Percentiles rank a stretch among this genome's conserved stretches.
Conservation (phyloP, 2,329 filamentous ascomycete species). For the Aureobasidium subglaciale region DNA sequence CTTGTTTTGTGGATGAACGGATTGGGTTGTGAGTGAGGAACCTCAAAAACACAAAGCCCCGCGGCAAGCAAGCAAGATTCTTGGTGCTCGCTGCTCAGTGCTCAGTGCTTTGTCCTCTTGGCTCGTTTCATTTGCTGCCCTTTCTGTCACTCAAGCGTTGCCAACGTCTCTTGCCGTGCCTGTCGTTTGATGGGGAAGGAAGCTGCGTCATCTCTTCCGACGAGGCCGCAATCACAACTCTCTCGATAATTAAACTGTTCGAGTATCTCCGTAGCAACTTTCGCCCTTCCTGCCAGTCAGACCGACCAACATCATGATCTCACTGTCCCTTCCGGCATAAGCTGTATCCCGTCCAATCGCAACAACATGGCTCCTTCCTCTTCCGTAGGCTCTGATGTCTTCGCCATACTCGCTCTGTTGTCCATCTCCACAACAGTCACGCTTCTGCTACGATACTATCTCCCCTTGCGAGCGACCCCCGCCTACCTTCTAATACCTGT, state of each 20-base stretch:
- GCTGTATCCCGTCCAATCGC: background rate
- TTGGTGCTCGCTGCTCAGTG: no score
- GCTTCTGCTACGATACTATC: conserved; percentile 78
- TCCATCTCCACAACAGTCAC: conserved; percentile 70
- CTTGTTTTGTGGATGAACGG: background rate
- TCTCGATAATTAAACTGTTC: background rate
- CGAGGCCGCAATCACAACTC: background rate
- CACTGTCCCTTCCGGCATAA: background rate
- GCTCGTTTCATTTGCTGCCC: background rate
- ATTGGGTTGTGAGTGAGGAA: no score
- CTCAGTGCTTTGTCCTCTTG: background rate
- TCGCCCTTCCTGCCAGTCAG: background rate
- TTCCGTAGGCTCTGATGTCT: conserved; percentile 71
- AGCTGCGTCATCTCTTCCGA: background rate
- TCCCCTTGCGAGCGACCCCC: conserved; percentile 83
- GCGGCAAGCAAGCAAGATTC: conserved; percentile 1
- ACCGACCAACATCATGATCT: background rate
- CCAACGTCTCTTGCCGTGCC: background rate
- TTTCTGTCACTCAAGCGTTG: background rate
- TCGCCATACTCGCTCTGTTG: conserved; percentile 65
- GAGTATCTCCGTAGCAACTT: background rate
- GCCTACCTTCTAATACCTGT: conserved; percentile 85
- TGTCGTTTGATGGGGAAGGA: no score
- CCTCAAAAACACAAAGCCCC: conserved; percentile 1
- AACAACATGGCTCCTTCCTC: conserved; percentile 41